Evolutionary conservation across 352 stramenopile species (phyloP).

Genomic region (Phytophthora pisi): DNA sequence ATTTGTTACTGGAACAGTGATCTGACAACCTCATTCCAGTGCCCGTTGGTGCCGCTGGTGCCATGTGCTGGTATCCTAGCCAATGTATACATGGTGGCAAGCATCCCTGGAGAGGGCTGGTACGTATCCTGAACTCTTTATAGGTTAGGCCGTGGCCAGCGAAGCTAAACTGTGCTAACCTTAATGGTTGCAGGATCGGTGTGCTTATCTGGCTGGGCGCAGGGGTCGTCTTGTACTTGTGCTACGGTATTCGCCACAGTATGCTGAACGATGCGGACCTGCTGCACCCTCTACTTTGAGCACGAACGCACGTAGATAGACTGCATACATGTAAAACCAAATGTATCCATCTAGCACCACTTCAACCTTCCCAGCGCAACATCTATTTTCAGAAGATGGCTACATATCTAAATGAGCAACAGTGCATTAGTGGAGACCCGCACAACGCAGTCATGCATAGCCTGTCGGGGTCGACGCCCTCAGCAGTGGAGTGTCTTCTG

Average conservation of each 20-base stretch:
- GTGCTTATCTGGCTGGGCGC: conserved; percentile 73
- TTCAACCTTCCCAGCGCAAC: conserved; percentile 19
- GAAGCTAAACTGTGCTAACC: conserved; percentile 9
- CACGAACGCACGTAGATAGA: conserved; percentile 7
- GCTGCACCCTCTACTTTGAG: conserved; percentile 40
- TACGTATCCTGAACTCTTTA: conserved; percentile 24
- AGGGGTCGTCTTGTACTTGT: conserved; percentile 73
- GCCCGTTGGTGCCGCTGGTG: conserved; percentile 62
- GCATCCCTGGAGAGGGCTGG: conserved; percentile 59
- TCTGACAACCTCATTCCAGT: conserved; percentile 56
- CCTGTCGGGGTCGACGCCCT: conserved; percentile 4
- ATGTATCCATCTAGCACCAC: conserved; percentile 18
- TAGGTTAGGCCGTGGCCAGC: neutral
- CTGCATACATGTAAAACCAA: conserved; percentile 1
- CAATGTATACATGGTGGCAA: conserved; percentile 76
- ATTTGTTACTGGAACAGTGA: conserved; percentile 8
- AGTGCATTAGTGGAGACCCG: neutral
- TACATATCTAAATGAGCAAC: neutral
- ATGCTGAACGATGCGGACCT: conserved; percentile 40
- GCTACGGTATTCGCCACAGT: conserved; percentile 83
- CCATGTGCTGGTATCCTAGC: conserved; percentile 65
- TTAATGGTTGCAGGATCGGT: conserved; percentile 51
- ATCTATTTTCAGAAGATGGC: conserved; percentile 24
- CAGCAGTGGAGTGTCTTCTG: conserved; percentile 25
- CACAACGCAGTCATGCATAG: neutral